A percentile compares a stretch with the other conserved stretches of the same genome.
Evolutionary conservation across 2,329 filamentous ascomycete species (phyloP).

Genomic region (Neofusicoccum sp.): DNA sequence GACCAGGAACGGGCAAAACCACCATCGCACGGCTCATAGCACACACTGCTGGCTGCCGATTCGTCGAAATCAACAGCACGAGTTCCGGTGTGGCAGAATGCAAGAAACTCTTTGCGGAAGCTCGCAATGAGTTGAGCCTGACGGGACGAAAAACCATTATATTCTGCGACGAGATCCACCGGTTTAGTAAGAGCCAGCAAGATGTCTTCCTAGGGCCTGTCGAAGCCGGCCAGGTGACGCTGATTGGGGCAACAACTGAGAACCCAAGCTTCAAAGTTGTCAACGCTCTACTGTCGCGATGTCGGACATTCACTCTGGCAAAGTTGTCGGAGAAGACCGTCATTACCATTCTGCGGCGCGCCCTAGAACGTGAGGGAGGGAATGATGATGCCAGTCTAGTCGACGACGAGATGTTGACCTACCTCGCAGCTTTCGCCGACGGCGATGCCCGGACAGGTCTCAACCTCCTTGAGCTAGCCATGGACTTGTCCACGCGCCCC

Average conservation of each 20-base stretch:
- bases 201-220: conserved; percentile 93
- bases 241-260: conserved; percentile 95
- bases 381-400: conserved; percentile 55
- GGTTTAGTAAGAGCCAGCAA: conserved; percentile 89
- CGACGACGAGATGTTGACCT: conserved; percentile 72
- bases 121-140: conserved; percentile 72
- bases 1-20: conserved; percentile 78
- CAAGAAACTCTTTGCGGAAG: conserved; percentile 88
- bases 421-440: conserved; percentile 83
- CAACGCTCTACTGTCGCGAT: conserved; percentile 80
- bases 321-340: conserved; percentile 73
- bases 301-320: conserved; percentile 82
- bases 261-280: conserved; percentile 95
- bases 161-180: conserved; percentile 95
- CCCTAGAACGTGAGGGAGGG: conserved; percentile 60
- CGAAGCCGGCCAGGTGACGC: conserved; percentile 82
- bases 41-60: conserved; percentile 74
- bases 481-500: conserved; percentile 67
- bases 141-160: conserved; percentile 91
- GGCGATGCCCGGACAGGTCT: conserved; percentile 91
- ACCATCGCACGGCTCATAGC: conserved; percentile 92
- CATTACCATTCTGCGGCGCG: conserved; percentile 70
- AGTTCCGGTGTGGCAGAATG: conserved; percentile 83
- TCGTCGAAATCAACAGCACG: conserved; percentile 95
- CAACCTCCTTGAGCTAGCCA: conserved; percentile 85